Percentiles rank a stretch among this genome's conserved stretches.
phyloP scores from a whole-genome alignment of 2,329 filamentous ascomycete genomes.

The Claviceps sp. region DNA sequence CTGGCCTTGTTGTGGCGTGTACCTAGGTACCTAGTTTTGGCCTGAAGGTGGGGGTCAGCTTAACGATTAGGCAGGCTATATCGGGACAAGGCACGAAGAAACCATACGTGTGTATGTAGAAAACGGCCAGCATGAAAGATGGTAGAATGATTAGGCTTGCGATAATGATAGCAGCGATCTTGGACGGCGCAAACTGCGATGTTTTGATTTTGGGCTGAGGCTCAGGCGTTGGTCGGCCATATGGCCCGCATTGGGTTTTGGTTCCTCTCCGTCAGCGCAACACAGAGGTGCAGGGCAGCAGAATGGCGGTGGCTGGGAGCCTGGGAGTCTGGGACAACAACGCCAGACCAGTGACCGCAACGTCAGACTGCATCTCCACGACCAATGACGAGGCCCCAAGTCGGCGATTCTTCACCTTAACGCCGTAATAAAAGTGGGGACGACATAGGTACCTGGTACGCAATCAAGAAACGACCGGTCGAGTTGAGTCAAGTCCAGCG shows the following conservation, averaged over 20 bases:
- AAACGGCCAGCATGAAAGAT: background rate
- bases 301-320: background rate
- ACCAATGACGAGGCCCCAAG: too few relatives aligned
- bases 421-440: too few relatives aligned
- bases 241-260: background rate
- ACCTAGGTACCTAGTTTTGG: background rate
- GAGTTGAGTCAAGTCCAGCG: too few relatives aligned
- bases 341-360: background rate
- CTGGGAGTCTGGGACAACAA: background rate
- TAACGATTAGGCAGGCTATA: background rate
- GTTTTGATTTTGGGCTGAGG: slow-evolving; percentile 7
- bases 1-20: slow-evolving; percentile 2
- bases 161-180: background rate
- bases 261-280: background rate
- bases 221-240: slow-evolving; percentile 2
- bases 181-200: background rate
- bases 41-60: background rate
- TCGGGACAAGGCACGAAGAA: background rate
- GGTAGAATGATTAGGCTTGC: background rate
- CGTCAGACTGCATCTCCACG: too few relatives aligned
- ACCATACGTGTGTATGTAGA: background rate
- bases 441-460: too few relatives aligned
- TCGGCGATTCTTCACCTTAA: too few relatives aligned
- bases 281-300: background rate
- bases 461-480: too few relatives aligned